These are phyloP conservation scores for Hemileccinum impolitum DNA, from an alignment of 768 basidiomycete species.

Conservation along the genomic window DNA sequence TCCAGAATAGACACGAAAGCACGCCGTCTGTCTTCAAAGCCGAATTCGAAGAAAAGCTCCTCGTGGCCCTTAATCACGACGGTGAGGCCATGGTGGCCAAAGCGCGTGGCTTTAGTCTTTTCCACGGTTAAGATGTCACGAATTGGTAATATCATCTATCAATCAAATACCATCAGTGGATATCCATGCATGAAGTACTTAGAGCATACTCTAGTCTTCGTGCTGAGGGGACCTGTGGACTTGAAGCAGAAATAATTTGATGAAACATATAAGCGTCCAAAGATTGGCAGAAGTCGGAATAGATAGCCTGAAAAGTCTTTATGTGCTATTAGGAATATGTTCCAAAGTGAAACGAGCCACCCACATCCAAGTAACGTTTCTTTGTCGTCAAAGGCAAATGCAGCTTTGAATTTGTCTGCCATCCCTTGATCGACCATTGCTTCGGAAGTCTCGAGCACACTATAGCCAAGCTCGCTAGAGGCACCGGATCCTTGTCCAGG, in stretches of 20 bases:
- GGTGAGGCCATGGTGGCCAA: slow-evolving; percentile 86
- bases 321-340: slow-evolving; percentile 5
- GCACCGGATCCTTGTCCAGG: slow-evolving; percentile 28
- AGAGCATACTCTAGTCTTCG: slow-evolving; percentile 72
- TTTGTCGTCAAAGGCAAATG: slow-evolving; percentile 87
- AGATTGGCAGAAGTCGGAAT: slow-evolving; percentile 85
- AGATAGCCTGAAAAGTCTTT: slow-evolving; percentile 90
- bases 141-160: slow-evolving; percentile 92
- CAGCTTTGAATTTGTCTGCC: slow-evolving; percentile 69
- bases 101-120: slow-evolving; percentile 81
- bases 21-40: slow-evolving; percentile 72
- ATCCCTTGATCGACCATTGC: slow-evolving; percentile 57
- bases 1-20: slow-evolving; percentile 75
- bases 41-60: slow-evolving; percentile 96
- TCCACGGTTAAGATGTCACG: slow-evolving; percentile 83
- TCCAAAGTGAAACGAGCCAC: slow-evolving; percentile 31
- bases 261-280: slow-evolving; percentile 87
- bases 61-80: slow-evolving; percentile 94
- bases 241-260: slow-evolving; percentile 93
- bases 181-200: background rate
- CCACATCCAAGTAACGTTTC: slow-evolving; percentile 85
- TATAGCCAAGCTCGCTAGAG: slow-evolving; percentile 66
- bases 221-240: slow-evolving; percentile 74
- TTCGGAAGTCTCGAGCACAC: slow-evolving; percentile 76
- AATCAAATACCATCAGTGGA: slow-evolving; percentile 3